phyloP scores from a whole-genome alignment of 1,284 basidiomycete species.

The Macrocybe sp. region DNA sequence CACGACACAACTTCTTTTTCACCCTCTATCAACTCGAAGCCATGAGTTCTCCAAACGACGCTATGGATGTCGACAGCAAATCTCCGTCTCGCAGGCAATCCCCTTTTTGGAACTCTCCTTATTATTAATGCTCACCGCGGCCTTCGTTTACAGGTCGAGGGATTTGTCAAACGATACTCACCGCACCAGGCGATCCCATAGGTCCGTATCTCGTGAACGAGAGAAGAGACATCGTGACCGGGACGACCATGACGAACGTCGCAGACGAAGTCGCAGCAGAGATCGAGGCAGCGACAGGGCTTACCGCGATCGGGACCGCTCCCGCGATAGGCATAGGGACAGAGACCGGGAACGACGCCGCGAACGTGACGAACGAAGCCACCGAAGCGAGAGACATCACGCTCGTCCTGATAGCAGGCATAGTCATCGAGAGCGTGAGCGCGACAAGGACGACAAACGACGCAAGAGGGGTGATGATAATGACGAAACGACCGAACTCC shows the following conservation, averaged over 20 bases:
- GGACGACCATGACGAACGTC: conserved; percentile 39
- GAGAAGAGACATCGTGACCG: conserved; percentile 51
- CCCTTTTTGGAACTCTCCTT: too few relatives aligned
- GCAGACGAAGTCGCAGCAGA: conserved; percentile 28
- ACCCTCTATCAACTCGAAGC: neutral
- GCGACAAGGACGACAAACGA: conserved; percentile 43
- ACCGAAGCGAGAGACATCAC: conserved; percentile 34
- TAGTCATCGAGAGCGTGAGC: conserved; percentile 38
- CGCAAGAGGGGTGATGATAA: conserved; percentile 42
- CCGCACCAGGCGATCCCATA: conserved; percentile 63
- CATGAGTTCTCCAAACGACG: conserved; percentile 32
- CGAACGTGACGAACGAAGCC: conserved; percentile 35
- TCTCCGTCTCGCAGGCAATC: neutral
- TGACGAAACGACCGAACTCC: conserved; percentile 38
- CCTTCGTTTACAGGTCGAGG: conserved; percentile 42
- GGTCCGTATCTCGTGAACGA: conserved; percentile 60
- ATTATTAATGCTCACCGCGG: too few relatives aligned
- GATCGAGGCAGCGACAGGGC: conserved; percentile 40
- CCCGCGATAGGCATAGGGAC: conserved; percentile 47
- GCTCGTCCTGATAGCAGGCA: conserved; percentile 28
- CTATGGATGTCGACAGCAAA: conserved; percentile 51
- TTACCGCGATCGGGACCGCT: conserved; percentile 45
- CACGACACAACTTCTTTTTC: neutral
- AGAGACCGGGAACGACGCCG: conserved; percentile 39
- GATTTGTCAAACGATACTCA: conserved; percentile 71